These are phyloP conservation scores for Russula emetica DNA, from an alignment of 768 basidiomycete genomes.

Conservation along the genomic window DNA sequence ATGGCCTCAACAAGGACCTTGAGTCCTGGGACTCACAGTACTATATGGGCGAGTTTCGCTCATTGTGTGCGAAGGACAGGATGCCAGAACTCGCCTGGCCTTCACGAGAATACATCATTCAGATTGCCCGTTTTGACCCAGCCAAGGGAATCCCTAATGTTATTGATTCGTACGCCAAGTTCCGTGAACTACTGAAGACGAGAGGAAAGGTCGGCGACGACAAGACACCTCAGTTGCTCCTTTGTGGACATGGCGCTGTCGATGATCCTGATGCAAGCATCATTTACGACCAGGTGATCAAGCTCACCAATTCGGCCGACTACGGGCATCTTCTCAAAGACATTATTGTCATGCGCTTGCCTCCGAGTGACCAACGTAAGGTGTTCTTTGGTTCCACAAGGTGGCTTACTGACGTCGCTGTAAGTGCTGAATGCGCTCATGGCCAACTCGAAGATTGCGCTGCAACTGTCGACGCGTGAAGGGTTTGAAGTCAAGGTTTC, in stretches of 20 bases:
- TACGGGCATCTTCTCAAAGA: constrained; percentile 41
- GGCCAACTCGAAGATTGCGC: constrained; percentile 83
- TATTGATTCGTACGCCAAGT: constrained; percentile 81
- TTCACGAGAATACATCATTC: constrained; percentile 77
- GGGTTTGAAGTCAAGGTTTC: constrained; percentile 98
- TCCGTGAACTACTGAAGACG: constrained; percentile 59
- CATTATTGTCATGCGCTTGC: constrained; percentile 51
- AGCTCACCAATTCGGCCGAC: constrained; percentile 43
- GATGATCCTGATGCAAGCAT: constrained; percentile 94
- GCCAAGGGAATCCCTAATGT: constrained; percentile 79
- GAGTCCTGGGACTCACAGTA: constrained; percentile 74
- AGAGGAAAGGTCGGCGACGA: constrained; percentile 42
- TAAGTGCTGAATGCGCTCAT: constrained; percentile 82
- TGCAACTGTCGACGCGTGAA: constrained; percentile 90
- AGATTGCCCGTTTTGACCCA: constrained; percentile 94
- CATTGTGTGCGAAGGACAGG: constrained; percentile 70
- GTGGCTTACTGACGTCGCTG: not conserved
- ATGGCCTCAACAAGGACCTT: constrained; percentile 92
- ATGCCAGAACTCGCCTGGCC: constrained; percentile 80
- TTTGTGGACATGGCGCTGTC: constrained; percentile 90
- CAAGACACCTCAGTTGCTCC: constrained; percentile 67
- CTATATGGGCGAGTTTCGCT: constrained; percentile 88
- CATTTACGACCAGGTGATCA: constrained; percentile 77
- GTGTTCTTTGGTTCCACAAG: constrained; percentile 21
- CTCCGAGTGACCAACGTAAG: constrained; percentile 80